Conservation (phyloP, 2,329 filamentous ascomycete species). For the Apiospora aurea region DNA sequence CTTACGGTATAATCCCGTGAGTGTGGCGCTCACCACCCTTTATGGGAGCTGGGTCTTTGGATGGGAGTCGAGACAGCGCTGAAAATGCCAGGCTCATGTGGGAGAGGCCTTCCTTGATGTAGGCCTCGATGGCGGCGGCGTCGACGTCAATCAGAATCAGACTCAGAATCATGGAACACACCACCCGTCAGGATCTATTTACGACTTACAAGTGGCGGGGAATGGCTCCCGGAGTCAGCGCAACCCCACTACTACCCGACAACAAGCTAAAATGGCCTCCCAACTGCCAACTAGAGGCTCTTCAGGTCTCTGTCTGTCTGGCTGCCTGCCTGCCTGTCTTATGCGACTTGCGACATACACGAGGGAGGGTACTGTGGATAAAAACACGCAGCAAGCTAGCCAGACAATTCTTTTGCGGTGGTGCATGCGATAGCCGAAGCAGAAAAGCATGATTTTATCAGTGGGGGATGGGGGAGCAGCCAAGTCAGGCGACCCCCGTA, state of each 20-base stretch:
- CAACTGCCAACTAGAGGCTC: neutral
- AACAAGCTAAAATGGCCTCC: constrained; percentile 13
- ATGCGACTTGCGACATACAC: constrained; percentile 16
- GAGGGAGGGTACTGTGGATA: constrained; percentile 17
- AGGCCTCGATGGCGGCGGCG: neutral
- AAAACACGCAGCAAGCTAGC: constrained; percentile 6
- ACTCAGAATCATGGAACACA: neutral
- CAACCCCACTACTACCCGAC: constrained; percentile 22
- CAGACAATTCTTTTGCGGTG: neutral
- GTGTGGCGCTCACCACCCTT: neutral
- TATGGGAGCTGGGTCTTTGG: neutral
- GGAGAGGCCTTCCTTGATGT: neutral
- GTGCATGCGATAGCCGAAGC: constrained; percentile 15
- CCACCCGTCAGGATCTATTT: constrained; percentile 4
- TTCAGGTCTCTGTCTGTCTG: neutral
- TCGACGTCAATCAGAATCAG: constrained; percentile 19
- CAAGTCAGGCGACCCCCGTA: constrained; percentile 18
- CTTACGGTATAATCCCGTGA: constrained; percentile 1
- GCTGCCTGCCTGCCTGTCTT: neutral
- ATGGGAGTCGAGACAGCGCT: neutral
- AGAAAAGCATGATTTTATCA: constrained; percentile 13
- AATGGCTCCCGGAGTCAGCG: constrained; percentile 10
- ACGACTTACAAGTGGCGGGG: constrained; percentile 5
- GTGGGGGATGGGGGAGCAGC: constrained; percentile 7
- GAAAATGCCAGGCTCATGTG: constrained; percentile 1